Conservation (phyloP, 192 early-diverging fungal genomes). For the Phycomyces blakesleeanus region DNA sequence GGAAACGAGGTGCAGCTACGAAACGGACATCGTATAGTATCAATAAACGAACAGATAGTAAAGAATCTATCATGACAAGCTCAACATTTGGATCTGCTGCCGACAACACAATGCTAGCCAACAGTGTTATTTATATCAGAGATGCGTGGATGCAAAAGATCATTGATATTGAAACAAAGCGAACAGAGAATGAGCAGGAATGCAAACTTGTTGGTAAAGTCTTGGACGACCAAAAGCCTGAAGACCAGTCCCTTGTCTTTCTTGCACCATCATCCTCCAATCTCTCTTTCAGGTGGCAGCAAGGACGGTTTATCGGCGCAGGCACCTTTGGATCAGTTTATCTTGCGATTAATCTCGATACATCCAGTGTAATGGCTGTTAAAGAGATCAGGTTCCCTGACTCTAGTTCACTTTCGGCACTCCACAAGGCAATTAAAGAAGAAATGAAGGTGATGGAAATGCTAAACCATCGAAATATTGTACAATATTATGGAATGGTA, state of each 20-base stretch:
- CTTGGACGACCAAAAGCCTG: slow-evolving; percentile 69
- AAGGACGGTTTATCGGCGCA: slow-evolving; percentile 78
- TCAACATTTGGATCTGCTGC: slow-evolving; percentile 30
- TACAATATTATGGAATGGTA: slow-evolving; percentile 80
- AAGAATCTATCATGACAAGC: slow-evolving; percentile 30
- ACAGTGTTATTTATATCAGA: slow-evolving; percentile 32
- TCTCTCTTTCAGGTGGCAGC: slow-evolving; percentile 83
- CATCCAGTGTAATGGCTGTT: slow-evolving; percentile 85
- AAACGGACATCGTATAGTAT: slow-evolving; percentile 22
- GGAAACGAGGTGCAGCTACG: slow-evolving; percentile 19
- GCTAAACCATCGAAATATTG: slow-evolving; percentile 86
- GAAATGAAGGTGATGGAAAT: slow-evolving; percentile 92
- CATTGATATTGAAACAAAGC: slow-evolving; percentile 50
- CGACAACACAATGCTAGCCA: slow-evolving; percentile 11
- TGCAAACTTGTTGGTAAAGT: slow-evolving; percentile 70
- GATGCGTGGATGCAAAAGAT: slow-evolving; percentile 52
- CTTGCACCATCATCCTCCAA: slow-evolving; percentile 73
- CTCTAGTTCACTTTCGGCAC: slow-evolving; percentile 49
- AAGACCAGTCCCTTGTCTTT: slow-evolving; percentile 74
- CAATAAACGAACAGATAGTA: slow-evolving; percentile 25
- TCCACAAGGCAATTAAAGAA: slow-evolving; percentile 75
- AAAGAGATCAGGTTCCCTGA: slow-evolving; percentile 89
- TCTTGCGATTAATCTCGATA: slow-evolving; percentile 77
- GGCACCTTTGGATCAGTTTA: slow-evolving; percentile 89
- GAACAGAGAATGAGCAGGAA: slow-evolving; percentile 46